Evolutionary conservation across 306 rosid genomes (phyloP), one percentile per base, ranked within the genome.

Genomic region (Pterocarpus santalinus): DNA sequence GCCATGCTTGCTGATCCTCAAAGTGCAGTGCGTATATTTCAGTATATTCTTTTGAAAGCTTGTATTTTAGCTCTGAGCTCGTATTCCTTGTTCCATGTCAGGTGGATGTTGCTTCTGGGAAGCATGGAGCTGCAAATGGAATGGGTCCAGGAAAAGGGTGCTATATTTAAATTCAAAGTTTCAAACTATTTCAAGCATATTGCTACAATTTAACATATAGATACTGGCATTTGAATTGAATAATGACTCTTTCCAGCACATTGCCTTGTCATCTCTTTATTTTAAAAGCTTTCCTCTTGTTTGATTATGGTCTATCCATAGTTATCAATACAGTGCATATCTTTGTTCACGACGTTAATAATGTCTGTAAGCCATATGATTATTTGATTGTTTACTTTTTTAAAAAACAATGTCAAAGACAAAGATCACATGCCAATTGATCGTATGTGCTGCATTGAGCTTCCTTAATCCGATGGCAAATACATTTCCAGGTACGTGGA

Each of bases 1-100:
- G 94, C 99, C 58, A 95, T 95, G 98, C 99, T 95, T 77, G 97
- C 99, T 9, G 98, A 93, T 86, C 99, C 99, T 62, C 89, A 90
- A 70, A 91, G 92, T 88, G 99, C 99, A 56, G 98, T 95, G 88
- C 69, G 98, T 91, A 84, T 83, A 79, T 85, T 82, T 79, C 77
- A 43, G 33, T 38, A 4, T 72, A 52, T 6, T 64, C 7, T 15
- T 73, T 63, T 77, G 5, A 5, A 49, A 47, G n/a, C 46, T 80
- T 55, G 22, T 9, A 5, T 75, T 12, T 56, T 51, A 69, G 73
- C 67, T 51, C 67, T 52, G 56, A 76, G 75, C 17, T 81, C n/a
- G 72, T 79, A 72, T 53, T 58, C 52, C 41, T 69, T 67, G 38
- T 70, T 63, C 58, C 67, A 8, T 86, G 41, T 63, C 84, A 95